Evolutionary conservation across 192 early-diverging fungal species (phyloP).

Genomic region (Podila verticillata): DNA sequence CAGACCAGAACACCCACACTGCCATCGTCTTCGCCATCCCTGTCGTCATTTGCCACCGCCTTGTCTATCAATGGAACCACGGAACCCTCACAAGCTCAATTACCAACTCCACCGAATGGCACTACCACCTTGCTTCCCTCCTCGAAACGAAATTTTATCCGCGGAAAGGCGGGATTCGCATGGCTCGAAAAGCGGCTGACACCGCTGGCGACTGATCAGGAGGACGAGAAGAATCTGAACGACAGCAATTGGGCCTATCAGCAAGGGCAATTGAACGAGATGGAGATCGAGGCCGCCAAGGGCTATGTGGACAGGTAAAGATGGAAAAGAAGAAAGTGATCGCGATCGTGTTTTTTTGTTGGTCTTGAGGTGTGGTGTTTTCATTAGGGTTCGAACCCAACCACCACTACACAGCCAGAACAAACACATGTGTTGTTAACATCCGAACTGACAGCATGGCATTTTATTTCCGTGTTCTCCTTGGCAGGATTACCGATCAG

Average conservation of each 20-base stretch:
- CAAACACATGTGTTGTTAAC: not conserved
- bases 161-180: slow-evolving; percentile 36
- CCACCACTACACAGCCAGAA: too few species aligned
- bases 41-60: too few species aligned
- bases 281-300: slow-evolving; percentile 42
- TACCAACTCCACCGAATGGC: not conserved
- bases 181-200: slow-evolving; percentile 34
- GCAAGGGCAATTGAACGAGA: slow-evolving; percentile 17
- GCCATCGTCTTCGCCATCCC: too few species aligned
- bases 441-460: too few species aligned
- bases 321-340: too few species aligned
- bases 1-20: too few species aligned
- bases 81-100: not conserved
- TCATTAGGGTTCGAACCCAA: too few species aligned
- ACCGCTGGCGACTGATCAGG: not conserved
- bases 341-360: too few species aligned
- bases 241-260: slow-evolving; percentile 12
- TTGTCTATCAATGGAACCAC: too few species aligned
- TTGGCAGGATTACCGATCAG: slow-evolving; percentile 24
- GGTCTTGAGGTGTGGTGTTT: not conserved
- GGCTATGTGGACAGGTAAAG: slow-evolving; percentile 38
- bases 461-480: not conserved
- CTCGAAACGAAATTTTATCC: slow-evolving; percentile 24
- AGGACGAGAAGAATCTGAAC: slow-evolving; percentile 4
- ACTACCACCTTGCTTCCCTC: not conserved